Evolutionary conservation across 1,139 yeast genomes (phyloP).

Genomic region (Saccharomyces hybrid): DNA sequence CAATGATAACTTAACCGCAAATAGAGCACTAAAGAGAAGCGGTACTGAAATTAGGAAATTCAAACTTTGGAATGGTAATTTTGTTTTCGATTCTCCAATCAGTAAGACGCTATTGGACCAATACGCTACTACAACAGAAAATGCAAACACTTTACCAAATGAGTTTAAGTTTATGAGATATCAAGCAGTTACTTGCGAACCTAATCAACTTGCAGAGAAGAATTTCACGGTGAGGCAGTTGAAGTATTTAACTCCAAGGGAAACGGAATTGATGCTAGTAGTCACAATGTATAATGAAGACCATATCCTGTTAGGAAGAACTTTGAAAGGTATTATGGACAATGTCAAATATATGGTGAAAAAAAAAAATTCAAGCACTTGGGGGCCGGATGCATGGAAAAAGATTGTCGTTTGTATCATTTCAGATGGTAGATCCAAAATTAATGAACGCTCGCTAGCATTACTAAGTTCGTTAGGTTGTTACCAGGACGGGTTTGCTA

Average conservation of each 20-base stretch:
- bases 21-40: slow-evolving; percentile 15
- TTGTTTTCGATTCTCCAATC: slow-evolving; percentile 59
- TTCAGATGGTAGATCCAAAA: slow-evolving; percentile 91
- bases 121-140: slow-evolving; percentile 34
- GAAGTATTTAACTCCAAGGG: slow-evolving; percentile 57
- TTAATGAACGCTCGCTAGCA: slow-evolving; percentile 75
- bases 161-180: slow-evolving; percentile 75
- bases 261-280: slow-evolving; percentile 81
- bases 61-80: slow-evolving; percentile 45
- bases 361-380: slow-evolving; percentile 55
- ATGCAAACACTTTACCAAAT: slow-evolving; percentile 47
- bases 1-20: slow-evolving; percentile 9
- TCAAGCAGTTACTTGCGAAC: slow-evolving; percentile 79
- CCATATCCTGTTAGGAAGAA: slow-evolving; percentile 78
- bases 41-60: slow-evolving; percentile 29
- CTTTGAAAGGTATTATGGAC: slow-evolving; percentile 88
- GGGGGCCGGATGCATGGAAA: slow-evolving; percentile 92
- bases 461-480: slow-evolving; percentile 87
- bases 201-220: slow-evolving; percentile 63
- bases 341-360: slow-evolving; percentile 78
- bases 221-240: slow-evolving; percentile 78
- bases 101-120: slow-evolving; percentile 48
- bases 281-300: slow-evolving; percentile 94
- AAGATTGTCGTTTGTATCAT: slow-evolving; percentile 84
- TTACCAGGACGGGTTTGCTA: slow-evolving; percentile 90